Percentiles rank a stretch among this genome's conserved stretches.
Conservation (phyloP, 352 stramenopile species). For the Pythium aristosporum region DNA sequence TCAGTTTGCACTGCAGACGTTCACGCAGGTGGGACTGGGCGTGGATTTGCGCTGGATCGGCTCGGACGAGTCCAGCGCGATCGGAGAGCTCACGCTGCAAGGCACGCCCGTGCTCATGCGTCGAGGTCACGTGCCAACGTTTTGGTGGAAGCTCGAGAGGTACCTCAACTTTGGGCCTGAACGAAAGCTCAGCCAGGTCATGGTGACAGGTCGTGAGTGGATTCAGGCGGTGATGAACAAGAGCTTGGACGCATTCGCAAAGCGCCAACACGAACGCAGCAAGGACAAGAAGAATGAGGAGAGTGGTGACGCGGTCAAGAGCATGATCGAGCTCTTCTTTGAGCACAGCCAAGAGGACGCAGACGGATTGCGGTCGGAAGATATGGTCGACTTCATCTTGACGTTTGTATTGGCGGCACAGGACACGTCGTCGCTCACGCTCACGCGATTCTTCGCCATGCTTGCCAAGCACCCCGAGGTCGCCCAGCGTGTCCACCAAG, state of each 20-base stretch:
- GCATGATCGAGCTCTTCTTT: constrained; percentile 1
- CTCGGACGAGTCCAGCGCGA: constrained; percentile 29
- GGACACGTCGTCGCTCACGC: constrained; percentile 67
- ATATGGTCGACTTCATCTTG: constrained; percentile 49
- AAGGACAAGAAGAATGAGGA: constrained; percentile 11
- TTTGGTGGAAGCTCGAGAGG: constrained; percentile 47
- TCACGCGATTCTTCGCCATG: constrained; percentile 72
- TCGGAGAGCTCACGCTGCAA: constrained; percentile 26
- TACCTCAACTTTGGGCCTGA: constrained; percentile 43
- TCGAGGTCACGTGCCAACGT: too few relatives aligned
- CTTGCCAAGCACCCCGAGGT: constrained; percentile 60
- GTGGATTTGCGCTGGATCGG: constrained; percentile 40
- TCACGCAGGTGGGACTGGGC: constrained; percentile 47
- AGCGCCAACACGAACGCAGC: constrained; percentile 39
- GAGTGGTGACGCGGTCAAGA: constrained; percentile 16
- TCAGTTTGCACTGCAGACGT: constrained; percentile 47
- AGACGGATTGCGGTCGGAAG: neutral
- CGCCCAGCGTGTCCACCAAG: constrained; percentile 36
- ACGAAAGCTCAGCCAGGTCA: constrained; percentile 29
- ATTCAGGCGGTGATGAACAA: constrained; percentile 38
- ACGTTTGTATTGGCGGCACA: constrained; percentile 68
- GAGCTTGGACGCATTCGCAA: constrained; percentile 16
- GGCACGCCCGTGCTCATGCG: too few relatives aligned
- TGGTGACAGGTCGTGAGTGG: constrained; percentile 36
- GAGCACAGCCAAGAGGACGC: neutral